Base-by-base conservation (phyloP, 2,329 filamentous ascomycete species). In the Aspergillus bombycis region DNA sequence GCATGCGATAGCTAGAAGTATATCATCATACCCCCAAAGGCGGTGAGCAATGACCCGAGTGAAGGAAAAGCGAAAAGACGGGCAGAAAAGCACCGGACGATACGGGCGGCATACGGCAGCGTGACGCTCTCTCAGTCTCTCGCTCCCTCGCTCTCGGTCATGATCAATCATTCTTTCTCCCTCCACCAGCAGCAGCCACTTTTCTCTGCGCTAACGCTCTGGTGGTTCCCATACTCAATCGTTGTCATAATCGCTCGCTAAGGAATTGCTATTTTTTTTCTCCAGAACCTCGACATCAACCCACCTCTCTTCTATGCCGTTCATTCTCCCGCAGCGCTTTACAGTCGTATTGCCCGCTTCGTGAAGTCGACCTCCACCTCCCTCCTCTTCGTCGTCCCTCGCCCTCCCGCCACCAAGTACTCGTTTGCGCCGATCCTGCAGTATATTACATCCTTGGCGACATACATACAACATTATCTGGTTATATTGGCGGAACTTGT, bases 291-390 rank as follows among this genome's bases (percentile, higher is more conserved):
- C 58, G 52, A 63, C 64, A 60, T 61, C 58, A 62, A 70, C 65
- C 61, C 60, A 65, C 62, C 63, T 66, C 68, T 71, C 52, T 62
- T 68, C 71, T 71, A 77, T 78, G 77, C 74, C 72, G 71, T 67
- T 68, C 67, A 64, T 67, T 65, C 68, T 71, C 64, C 70, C 70
- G 69, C 74, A 67, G 69, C 72, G 66, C 70, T 72, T 62, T 69
- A 68, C 71, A 65, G 65, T 76, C 69, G 70, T 74, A 66, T 71
- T 72, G 71, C 74, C 73, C 71, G 69, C 73, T 72, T 77, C 70
- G 61, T 76, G 65, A 66, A 74, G 68, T 67, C 68, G 70, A 69
- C 67, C 71, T 70, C 69, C 65, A 63, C 64, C 58, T 60, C 60
- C 60, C 57, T 68, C 68, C 60, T 53, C 57, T 54, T 57, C 57